Percentiles rank a stretch among this genome's conserved stretches.
These are phyloP conservation scores for Diddensiella caesifluorescens DNA, from an alignment of 805 yeast species.

Conservation along the genomic window DNA sequence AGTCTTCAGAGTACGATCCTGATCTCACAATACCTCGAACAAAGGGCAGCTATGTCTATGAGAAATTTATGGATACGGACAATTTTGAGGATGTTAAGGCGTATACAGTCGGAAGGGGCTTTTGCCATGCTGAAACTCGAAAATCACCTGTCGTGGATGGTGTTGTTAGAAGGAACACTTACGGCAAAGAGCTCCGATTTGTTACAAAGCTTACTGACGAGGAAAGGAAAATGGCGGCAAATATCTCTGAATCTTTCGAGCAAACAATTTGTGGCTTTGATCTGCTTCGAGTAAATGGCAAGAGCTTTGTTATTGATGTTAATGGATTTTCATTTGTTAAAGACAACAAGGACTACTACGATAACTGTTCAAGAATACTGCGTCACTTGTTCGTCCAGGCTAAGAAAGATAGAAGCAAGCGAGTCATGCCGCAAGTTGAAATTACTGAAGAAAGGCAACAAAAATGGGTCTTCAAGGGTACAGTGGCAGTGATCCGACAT, in stretches of 20 bases:
- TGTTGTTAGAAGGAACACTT: slow-evolving; percentile 91
- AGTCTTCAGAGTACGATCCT: slow-evolving; percentile 93
- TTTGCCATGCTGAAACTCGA: slow-evolving; percentile 97
- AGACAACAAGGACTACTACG: slow-evolving; percentile 82
- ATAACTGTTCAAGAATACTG: slow-evolving; percentile 70
- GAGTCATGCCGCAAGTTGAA: slow-evolving; percentile 26
- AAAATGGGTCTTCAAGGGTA: slow-evolving; percentile 94
- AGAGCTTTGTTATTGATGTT: slow-evolving; percentile 91
- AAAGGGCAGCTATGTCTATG: slow-evolving; percentile 87
- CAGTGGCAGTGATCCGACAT: slow-evolving; percentile 87
- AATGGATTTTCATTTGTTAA: slow-evolving; percentile 97
- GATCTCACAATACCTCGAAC: slow-evolving; percentile 68
- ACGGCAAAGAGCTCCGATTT: slow-evolving; percentile 93
- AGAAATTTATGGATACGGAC: slow-evolving; percentile 94
- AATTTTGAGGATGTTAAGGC: slow-evolving; percentile 98
- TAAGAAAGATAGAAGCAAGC: slow-evolving; percentile 29
- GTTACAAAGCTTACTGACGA: slow-evolving; percentile 70
- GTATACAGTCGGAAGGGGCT: slow-evolving; percentile 86
- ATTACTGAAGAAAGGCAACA: slow-evolving; percentile 61
- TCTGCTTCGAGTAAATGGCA: slow-evolving; percentile 79
- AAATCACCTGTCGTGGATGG: slow-evolving; percentile 99
- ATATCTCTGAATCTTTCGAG: slow-evolving; percentile 68
- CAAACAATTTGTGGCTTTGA: slow-evolving; percentile 98
- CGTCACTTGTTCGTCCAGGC: slow-evolving; percentile 68
- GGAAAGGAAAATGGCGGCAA: slow-evolving; percentile 76